phyloP scores from a whole-genome alignment of 306 rosid species.

The Vigna hirtella region DNA sequence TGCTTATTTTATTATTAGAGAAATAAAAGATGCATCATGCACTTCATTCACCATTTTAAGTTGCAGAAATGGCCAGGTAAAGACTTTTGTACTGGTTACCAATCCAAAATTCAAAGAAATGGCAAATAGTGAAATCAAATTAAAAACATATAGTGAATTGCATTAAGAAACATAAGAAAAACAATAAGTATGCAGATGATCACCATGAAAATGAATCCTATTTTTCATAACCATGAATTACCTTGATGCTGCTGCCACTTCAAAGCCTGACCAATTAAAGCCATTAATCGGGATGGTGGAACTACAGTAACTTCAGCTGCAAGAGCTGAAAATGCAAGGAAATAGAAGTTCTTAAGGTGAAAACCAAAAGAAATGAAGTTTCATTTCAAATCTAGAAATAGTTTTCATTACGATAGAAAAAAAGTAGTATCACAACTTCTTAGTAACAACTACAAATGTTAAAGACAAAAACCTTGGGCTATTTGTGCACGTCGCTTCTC shows the following conservation, averaged over 20 bases:
- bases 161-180: background rate
- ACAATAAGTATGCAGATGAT: background rate
- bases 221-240: conserved; percentile 36
- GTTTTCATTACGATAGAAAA: conserved; percentile 30
- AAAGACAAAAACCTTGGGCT: conserved; percentile 78
- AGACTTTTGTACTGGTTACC: conserved; percentile 7
- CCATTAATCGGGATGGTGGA: conserved; percentile 97
- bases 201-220: background rate
- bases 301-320: conserved; percentile 97
- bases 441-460: conserved; percentile 9
- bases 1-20: too few species aligned
- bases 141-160: background rate
- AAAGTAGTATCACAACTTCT: conserved; percentile 27
- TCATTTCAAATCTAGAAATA: conserved; percentile 20
- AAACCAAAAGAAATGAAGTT: background rate
- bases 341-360: background rate
- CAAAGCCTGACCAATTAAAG: conserved; percentile 94
- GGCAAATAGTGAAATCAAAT: conserved; percentile 14
- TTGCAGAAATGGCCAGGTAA: conserved; percentile 33
- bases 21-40: too few species aligned
- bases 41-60: too few species aligned
- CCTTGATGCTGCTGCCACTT: conserved; percentile 99
- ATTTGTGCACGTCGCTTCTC: conserved; percentile 92
- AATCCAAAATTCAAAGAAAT: conserved; percentile 26
- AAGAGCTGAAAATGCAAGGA: conserved; percentile 69